Conservation (phyloP, 2,329 filamentous ascomycete genomes). For the Aspergillus fumigatiaffinis region DNA sequence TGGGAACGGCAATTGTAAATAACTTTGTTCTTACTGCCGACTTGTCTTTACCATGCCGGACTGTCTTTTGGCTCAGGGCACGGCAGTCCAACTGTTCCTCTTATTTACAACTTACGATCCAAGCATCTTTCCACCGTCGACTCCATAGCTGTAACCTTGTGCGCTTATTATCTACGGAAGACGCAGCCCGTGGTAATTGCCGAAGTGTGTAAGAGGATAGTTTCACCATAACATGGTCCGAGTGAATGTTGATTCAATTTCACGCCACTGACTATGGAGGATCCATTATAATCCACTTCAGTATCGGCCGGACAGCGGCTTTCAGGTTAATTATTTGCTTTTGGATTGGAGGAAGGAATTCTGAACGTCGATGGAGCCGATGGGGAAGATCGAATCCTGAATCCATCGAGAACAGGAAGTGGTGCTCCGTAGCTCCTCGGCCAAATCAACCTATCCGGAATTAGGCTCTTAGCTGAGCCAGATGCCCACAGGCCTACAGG, state of each 20-base stretch:
- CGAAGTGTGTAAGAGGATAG: background rate
- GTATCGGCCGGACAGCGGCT: background rate
- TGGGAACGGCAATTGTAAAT: slow-evolving; percentile 20
- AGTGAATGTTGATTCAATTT: background rate
- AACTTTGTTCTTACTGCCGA: slow-evolving; percentile 12
- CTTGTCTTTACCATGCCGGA: background rate
- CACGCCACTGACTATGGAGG: background rate
- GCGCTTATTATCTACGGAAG: background rate
- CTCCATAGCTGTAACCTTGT: background rate
- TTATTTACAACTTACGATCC: background rate
- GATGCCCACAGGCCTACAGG: background rate
- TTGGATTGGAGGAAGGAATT: background rate
- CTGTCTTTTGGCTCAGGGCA: background rate
- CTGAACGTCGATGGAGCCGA: background rate
- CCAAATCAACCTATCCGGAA: background rate
- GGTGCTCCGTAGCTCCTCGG: background rate
- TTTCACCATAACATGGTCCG: background rate
- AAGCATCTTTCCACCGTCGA: background rate
- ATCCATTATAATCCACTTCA: background rate
- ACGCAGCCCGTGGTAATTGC: background rate
- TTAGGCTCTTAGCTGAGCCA: background rate
- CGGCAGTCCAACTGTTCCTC: background rate
- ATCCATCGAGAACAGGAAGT: background rate
- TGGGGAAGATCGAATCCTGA: background rate
- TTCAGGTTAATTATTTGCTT: background rate